Percentiles rank a stretch among this genome's conserved stretches.
Evolutionary conservation across 257 asterid genomes (phyloP).

Genomic region (Cynanchum wilfordii): DNA sequence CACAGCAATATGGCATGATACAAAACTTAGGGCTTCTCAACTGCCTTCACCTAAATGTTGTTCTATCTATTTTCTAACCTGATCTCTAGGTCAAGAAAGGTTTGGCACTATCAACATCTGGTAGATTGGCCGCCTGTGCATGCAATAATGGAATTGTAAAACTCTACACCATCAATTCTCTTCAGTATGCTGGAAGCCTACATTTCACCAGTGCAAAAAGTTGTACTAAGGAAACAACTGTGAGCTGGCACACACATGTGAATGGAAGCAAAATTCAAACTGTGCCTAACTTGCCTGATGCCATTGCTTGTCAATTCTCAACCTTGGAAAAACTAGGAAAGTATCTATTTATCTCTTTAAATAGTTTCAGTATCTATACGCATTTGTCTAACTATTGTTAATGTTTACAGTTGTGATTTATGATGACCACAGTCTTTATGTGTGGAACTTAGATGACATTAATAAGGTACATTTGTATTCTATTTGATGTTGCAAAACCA

Average conservation of each 20-base stretch:
- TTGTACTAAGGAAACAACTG: conserved; percentile 27
- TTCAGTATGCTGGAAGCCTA: conserved; percentile 47
- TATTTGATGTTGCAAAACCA: conserved; percentile 16
- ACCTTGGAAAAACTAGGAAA: conserved; percentile 57
- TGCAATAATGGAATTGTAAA: conserved; percentile 63
- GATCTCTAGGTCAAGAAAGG: conserved; percentile 61
- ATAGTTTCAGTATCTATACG: conserved; percentile 10
- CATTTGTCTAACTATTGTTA: conserved; percentile 21
- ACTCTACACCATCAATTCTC: conserved; percentile 37
- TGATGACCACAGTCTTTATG: conserved; percentile 50
- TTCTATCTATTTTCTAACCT: background rate
- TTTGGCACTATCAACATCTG: conserved; percentile 52
- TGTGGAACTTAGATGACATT: conserved; percentile 53
- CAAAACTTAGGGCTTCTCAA: background rate
- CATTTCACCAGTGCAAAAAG: conserved; percentile 42
- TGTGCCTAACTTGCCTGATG: conserved; percentile 45
- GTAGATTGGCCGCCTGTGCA: conserved; percentile 61
- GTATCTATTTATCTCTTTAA: conserved; percentile 23
- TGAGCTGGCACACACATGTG: conserved; percentile 22
- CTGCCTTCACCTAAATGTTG: background rate
- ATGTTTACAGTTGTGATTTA: conserved; percentile 61
- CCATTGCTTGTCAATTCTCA: conserved; percentile 73
- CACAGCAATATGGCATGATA: background rate
- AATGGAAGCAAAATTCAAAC: conserved; percentile 24
- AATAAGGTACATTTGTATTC: conserved; percentile 32